Evolutionary conservation across 2,329 filamentous ascomycete genomes (phyloP).

Genomic region (Myriosclerotinia scirpicola): DNA sequence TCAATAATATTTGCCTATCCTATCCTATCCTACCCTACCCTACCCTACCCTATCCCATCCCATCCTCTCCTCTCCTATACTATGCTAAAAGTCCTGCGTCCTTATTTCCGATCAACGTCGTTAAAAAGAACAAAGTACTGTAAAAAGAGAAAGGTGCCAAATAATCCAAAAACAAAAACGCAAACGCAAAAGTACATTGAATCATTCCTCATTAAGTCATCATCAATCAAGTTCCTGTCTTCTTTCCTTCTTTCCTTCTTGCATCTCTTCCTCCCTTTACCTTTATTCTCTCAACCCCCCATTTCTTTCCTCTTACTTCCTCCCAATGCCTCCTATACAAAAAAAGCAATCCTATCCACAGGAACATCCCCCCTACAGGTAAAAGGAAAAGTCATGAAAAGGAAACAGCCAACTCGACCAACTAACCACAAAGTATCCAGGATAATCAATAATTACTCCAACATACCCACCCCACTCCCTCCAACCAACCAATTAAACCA

Average conservation of each 20-base stretch:
- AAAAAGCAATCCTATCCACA: not conserved
- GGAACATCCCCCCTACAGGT: not conserved
- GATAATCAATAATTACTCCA: slow-evolving; percentile 15
- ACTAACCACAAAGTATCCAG: slow-evolving; percentile 6
- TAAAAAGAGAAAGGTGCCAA: not conserved
- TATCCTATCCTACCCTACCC: no score
- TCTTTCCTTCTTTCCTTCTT: not conserved
- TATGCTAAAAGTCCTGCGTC: no score
- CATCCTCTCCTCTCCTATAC: no score
- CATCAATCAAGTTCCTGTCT: slow-evolving; percentile 18
- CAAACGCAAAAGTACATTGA: slow-evolving; percentile 18
- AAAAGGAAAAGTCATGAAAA: not conserved
- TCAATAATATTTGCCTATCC: no score
- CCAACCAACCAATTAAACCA: slow-evolving; percentile 13
- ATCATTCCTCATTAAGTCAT: slow-evolving; percentile 23
- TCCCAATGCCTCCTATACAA: not conserved
- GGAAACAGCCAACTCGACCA: not conserved
- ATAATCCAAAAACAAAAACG: not conserved
- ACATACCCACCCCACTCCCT: not conserved
- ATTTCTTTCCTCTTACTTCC: no score
- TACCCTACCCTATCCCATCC: no score
- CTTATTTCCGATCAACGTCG: no score
- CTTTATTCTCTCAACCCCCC: not conserved
- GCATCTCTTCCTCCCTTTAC: not conserved
- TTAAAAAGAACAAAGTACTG: no score